phyloP scores from a whole-genome alignment of 2,329 filamentous ascomycete species.

The Talaromyces sp. region DNA sequence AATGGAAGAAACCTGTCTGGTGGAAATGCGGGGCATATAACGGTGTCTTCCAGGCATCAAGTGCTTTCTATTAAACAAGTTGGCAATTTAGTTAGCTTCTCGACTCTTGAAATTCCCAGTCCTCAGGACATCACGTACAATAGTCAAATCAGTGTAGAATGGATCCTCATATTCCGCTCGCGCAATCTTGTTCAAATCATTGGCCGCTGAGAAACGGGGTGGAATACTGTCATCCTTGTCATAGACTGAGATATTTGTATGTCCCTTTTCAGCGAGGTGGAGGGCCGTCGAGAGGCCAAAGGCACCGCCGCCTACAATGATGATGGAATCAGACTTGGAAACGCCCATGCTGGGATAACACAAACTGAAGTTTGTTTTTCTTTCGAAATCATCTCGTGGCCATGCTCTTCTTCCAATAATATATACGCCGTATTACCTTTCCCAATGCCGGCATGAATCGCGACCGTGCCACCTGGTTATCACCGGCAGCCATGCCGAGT shows the following conservation, averaged over 20 bases:
- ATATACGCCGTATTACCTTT: conserved; percentile 16
- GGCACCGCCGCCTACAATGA: conserved; percentile 51
- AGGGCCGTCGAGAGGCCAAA: conserved; percentile 57
- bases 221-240: conserved; percentile 52
- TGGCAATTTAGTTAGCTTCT: neutral
- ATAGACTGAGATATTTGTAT: conserved; percentile 52
- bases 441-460: conserved; percentile 10
- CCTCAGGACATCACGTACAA: conserved; percentile 40
- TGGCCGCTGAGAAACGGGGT: conserved; percentile 57
- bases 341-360: conserved; percentile 17
- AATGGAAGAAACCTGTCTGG: conserved; percentile 56
- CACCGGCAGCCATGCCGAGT: conserved; percentile 20
- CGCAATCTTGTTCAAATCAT: conserved; percentile 65
- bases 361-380: neutral
- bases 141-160: conserved; percentile 58
- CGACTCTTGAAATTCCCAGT: neutral
- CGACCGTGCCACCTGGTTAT: conserved; percentile 8
- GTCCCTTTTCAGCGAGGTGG: conserved; percentile 50
- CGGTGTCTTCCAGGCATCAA: conserved; percentile 56
- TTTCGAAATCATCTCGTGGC: neutral
- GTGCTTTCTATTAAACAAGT: conserved; percentile 47
- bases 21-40: conserved; percentile 59
- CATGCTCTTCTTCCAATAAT: neutral
- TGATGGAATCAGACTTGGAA: conserved; percentile 27
- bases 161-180: conserved; percentile 61